Conservation (phyloP, 2,329 filamentous ascomycete species). For the Colletotrichum sojae region DNA sequence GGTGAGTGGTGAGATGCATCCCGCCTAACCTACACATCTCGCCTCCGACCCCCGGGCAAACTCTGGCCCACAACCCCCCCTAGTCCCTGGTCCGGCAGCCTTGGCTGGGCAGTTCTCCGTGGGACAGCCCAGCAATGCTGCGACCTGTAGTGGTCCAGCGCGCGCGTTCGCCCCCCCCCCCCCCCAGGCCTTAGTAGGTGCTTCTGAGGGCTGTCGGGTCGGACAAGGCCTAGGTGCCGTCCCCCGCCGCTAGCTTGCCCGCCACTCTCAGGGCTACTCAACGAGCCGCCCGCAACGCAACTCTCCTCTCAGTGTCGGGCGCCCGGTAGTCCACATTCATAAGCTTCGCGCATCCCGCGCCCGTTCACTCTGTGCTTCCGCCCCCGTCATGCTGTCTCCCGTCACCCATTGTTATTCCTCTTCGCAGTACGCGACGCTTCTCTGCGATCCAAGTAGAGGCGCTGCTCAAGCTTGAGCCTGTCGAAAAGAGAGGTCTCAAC, state of each 20-base stretch:
- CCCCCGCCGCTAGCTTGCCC: conserved; percentile 34
- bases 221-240: conserved; percentile 20
- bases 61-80: conserved; percentile 32
- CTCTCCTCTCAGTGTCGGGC: conserved; percentile 14
- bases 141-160: not conserved
- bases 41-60: conserved; percentile 15
- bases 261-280: conserved; percentile 39
- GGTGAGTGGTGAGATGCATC: no score
- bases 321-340: conserved; percentile 35
- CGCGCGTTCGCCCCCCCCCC: not conserved
- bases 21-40: conserved; percentile 21
- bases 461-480: conserved; percentile 33
- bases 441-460: conserved; percentile 24
- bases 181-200: not conserved
- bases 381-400: conserved; percentile 4
- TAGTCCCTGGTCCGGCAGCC: conserved; percentile 30
- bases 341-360: conserved; percentile 39
- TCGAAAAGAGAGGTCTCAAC: conserved; percentile 24
- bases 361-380: not conserved
- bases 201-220: conserved; percentile 9
- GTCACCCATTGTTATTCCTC: conserved; percentile 24
- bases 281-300: conserved; percentile 39
- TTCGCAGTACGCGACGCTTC: conserved; percentile 25
- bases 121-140: conserved; percentile 33
- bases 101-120: conserved; percentile 33